Conservation (phyloP, 805 yeast genomes). For the Kockiozyma suomiensis region DNA sequence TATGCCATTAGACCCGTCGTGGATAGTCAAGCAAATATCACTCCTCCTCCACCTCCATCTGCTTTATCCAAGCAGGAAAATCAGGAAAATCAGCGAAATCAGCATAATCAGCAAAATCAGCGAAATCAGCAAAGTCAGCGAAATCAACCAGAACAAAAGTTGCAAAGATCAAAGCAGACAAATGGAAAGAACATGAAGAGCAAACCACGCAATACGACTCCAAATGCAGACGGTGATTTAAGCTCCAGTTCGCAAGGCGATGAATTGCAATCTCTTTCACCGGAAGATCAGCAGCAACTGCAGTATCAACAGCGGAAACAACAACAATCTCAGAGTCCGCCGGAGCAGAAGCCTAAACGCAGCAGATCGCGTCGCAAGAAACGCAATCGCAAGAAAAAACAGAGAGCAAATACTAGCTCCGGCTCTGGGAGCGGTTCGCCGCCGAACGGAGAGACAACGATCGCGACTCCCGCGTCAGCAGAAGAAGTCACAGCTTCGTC, state of each 20-base stretch:
- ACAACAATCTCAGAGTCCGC: conserved; percentile 1
- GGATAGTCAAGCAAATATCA: neutral
- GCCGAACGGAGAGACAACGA: neutral
- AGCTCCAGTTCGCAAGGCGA: neutral
- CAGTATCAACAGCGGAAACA: conserved; percentile 1
- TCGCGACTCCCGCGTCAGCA: neutral
- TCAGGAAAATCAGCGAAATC: too few relatives aligned
- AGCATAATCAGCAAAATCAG: too few relatives aligned
- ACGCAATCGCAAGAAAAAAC: neutral
- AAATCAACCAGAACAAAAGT: too few relatives aligned
- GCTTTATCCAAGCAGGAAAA: too few relatives aligned
- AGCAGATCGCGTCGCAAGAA: conserved; percentile 3
- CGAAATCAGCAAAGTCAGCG: too few relatives aligned
- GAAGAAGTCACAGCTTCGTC: neutral
- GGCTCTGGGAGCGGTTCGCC: conserved; percentile 8
- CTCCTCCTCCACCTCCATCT: neutral
- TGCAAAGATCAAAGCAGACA: too few relatives aligned
- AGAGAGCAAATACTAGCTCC: conserved; percentile 1
- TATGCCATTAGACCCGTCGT: conserved; percentile 1
- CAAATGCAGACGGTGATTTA: neutral
- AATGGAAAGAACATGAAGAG: too few relatives aligned
- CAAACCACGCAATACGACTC: too few relatives aligned
- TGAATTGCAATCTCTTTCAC: neutral
- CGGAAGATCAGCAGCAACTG: neutral
- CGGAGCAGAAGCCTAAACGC: neutral